Evolutionary conservation across 805 yeast genomes (phyloP).

Genomic region (Metschnikowia lochheadii): DNA sequence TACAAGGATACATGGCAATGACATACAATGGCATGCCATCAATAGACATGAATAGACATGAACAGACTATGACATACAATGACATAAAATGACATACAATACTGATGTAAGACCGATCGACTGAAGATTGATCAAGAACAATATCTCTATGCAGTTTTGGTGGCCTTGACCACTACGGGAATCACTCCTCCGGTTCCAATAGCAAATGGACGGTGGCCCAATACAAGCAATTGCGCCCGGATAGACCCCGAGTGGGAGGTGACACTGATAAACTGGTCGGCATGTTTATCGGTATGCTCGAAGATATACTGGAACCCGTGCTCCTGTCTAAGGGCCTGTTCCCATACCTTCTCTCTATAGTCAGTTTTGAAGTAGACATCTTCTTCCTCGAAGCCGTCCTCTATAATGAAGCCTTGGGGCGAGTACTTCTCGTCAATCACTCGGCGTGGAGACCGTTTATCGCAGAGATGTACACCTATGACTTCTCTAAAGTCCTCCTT

Average conservation of each 20-base stretch:
- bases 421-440: slow-evolving; percentile 40
- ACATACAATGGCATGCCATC: no score
- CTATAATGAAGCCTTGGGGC: slow-evolving; percentile 38
- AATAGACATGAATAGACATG: no score
- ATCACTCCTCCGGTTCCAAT: slow-evolving; percentile 55
- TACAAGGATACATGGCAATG: no score
- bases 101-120: no score
- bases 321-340: slow-evolving; percentile 36
- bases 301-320: slow-evolving; percentile 36
- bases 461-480: slow-evolving; percentile 49
- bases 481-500: slow-evolving; percentile 48
- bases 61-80: background rate
- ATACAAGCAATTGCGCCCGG: slow-evolving; percentile 43
- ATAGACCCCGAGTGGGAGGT: slow-evolving; percentile 52
- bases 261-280: slow-evolving; percentile 31
- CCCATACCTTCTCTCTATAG: slow-evolving; percentile 38
- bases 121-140: no score
- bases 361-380: slow-evolving; percentile 40
- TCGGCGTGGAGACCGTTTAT: slow-evolving; percentile 38
- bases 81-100: background rate
- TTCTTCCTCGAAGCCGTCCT: slow-evolving; percentile 43
- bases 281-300: slow-evolving; percentile 15
- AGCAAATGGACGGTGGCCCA: slow-evolving; percentile 46
- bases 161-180: slow-evolving; percentile 49
- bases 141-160: background rate